Conservation (phyloP, 148 eudicot genomes). For the Spergularia bocconei region DNA sequence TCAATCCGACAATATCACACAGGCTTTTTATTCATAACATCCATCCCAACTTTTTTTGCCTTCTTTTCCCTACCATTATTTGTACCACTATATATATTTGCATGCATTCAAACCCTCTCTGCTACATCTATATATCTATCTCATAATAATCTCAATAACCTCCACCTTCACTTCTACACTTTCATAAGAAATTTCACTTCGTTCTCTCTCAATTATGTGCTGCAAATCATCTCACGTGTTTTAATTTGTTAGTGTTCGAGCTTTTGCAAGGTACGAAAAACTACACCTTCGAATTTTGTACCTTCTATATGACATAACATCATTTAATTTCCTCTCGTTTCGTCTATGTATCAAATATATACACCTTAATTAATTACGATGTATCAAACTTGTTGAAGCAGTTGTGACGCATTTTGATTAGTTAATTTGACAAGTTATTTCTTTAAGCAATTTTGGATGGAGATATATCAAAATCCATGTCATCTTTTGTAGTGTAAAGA, state of each 20-base stretch:
- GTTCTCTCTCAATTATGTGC: too few relatives aligned
- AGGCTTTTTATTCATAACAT: conserved; percentile 22
- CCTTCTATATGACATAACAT: too few relatives aligned
- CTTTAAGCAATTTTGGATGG: too few relatives aligned
- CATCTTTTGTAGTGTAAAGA: too few relatives aligned
- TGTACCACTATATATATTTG: conserved; percentile 21
- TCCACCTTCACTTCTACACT: not conserved
- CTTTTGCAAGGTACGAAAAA: not conserved
- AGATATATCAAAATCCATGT: too few relatives aligned
- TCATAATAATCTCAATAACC: not conserved
- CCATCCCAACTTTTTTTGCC: conserved; percentile 8
- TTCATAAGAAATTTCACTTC: not conserved
- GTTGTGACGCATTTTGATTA: too few relatives aligned
- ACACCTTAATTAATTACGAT: too few relatives aligned
- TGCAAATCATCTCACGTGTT: too few relatives aligned
- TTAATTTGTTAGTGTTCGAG: too few relatives aligned
- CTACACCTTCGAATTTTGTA: too few relatives aligned
- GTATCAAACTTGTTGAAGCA: too few relatives aligned
- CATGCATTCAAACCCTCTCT: conserved; percentile 11
- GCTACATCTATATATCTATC: not conserved
- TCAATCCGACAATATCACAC: conserved; percentile 25
- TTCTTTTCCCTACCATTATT: conserved; percentile 7
- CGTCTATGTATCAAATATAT: not conserved
- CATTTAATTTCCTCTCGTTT: not conserved
- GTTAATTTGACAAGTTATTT: too few relatives aligned